Conservation (phyloP, 257 asterid genomes). For the Handroanthus guayacan region DNA sequence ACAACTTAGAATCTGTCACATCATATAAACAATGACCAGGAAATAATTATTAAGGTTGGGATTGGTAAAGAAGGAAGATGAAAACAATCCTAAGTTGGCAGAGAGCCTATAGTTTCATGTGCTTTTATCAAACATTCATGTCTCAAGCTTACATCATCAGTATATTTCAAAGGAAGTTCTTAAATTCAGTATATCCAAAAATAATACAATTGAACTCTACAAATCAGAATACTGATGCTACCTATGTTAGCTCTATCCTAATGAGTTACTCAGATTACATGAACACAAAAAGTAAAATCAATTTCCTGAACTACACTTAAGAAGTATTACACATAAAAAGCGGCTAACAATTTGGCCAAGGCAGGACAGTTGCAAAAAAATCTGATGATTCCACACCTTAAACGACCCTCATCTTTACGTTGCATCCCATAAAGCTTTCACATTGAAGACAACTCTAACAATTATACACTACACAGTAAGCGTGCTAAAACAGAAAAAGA, state of each 20-base stretch:
- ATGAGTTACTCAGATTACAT: background rate
- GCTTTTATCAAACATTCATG: too few relatives aligned
- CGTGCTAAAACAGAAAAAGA: background rate
- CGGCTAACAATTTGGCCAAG: background rate
- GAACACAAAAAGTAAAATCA: constrained; percentile 10
- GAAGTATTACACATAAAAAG: constrained; percentile 8
- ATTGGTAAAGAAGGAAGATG: too few relatives aligned
- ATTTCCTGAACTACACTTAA: constrained; percentile 9
- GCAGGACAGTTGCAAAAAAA: constrained; percentile 23
- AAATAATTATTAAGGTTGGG: background rate
- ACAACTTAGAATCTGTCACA: background rate
- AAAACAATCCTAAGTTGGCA: too few relatives aligned
- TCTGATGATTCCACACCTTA: background rate
- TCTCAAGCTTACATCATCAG: too few relatives aligned
- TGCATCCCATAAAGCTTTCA: constrained; percentile 23
- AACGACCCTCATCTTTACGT: constrained; percentile 22
- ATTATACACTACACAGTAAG: constrained; percentile 25
- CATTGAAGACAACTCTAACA: constrained; percentile 12
- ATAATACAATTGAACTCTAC: background rate
- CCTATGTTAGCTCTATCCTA: background rate
- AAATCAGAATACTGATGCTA: constrained; percentile 1
- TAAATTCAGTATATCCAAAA: background rate
- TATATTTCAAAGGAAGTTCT: background rate
- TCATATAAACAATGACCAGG: background rate
- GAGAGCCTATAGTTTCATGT: too few relatives aligned